Evolutionary conservation across 768 basidiomycete species (phyloP), one percentile per base, ranked within the genome.

Genomic region (Termitomyces sp.): DNA sequence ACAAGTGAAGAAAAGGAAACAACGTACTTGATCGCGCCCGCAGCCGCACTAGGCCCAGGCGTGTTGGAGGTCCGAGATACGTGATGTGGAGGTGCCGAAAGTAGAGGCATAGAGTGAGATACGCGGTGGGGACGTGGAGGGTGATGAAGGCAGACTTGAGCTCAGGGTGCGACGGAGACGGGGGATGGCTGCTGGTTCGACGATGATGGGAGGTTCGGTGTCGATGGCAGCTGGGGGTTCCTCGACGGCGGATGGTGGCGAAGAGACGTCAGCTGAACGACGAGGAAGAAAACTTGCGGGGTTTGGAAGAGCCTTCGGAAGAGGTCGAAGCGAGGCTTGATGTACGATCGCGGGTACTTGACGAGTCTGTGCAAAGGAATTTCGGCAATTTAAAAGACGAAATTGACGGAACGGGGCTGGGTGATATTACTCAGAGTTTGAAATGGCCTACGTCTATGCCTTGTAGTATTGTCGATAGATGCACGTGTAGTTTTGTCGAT

Each of bases 31-130:
- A 98, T 89, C 11, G 93, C 95, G 37, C 95, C 94, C 8, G 95
- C 94, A n/a, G 96, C 97, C 0, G 91, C 93, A 65, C 91, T 95
- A 0, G 96, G 96, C 0, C 96, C 96, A 91, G 80, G 0, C 90
- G 78, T 14, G 83, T 84, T 1, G 89, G 85, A 91, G 77, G 72
- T 90, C 87, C 58, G 80, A 73, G 57, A 88, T 14, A 75, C 66
- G 44, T 71, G 70, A 38, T 79, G 77, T n/a, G 77, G 71, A 19
- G 8, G 42, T 46, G 6, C 30, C 19, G n/a, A 30, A 17, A 2
- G 79, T 66, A 51, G 77, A 78, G 57, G 78, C 72, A 57, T 78
- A 77, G 57, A 76, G 70, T 26, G 73, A 64, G 11, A 65, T 57
- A 43, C 53, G 54, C 15, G 58, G 52, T 35, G 61, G 37, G 5